Evolutionary conservation across 2,329 filamentous ascomycete species (phyloP).

Genomic region (Microcyclospora tardicrescens): DNA sequence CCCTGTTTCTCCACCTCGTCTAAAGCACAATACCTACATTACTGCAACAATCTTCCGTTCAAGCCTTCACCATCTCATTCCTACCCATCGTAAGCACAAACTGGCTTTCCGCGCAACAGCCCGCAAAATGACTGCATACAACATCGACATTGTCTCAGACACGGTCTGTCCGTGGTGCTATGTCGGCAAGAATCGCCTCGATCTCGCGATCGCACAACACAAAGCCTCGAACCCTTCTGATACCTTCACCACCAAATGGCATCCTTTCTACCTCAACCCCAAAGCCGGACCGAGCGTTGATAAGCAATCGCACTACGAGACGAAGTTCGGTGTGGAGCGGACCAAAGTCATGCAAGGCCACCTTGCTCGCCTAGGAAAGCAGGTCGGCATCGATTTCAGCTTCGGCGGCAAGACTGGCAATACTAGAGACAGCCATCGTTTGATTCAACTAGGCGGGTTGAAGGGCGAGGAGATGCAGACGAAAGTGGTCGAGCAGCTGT

Average conservation of each 20-base stretch:
- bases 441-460: slow-evolving; percentile 55
- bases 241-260: slow-evolving; percentile 62
- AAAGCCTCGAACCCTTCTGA: slow-evolving; percentile 46
- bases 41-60: too few relatives aligned
- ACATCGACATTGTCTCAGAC: slow-evolving; percentile 68
- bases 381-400: slow-evolving; percentile 60
- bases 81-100: background rate
- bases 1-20: too few relatives aligned
- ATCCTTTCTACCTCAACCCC: slow-evolving; percentile 70
- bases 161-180: slow-evolving; percentile 69
- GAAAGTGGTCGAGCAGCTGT: slow-evolving; percentile 48
- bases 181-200: slow-evolving; percentile 63
- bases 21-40: too few relatives aligned
- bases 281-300: slow-evolving; percentile 40
- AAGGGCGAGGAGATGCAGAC: slow-evolving; percentile 44
- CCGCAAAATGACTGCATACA: slow-evolving; percentile 56
- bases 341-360: slow-evolving; percentile 44
- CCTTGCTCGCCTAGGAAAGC: slow-evolving; percentile 44
- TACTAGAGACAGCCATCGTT: slow-evolving; percentile 65
- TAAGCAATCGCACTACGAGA: slow-evolving; percentile 45
- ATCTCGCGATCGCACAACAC: slow-evolving; percentile 53
- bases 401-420: slow-evolving; percentile 60
- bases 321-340: slow-evolving; percentile 53
- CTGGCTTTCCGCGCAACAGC: slow-evolving; percentile 14
- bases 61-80: background rate